Percentiles rank a stretch among this genome's conserved stretches.
Evolutionary conservation across 2,329 filamentous ascomycete species (phyloP).

Genomic region (Fonsecaea erecta): DNA sequence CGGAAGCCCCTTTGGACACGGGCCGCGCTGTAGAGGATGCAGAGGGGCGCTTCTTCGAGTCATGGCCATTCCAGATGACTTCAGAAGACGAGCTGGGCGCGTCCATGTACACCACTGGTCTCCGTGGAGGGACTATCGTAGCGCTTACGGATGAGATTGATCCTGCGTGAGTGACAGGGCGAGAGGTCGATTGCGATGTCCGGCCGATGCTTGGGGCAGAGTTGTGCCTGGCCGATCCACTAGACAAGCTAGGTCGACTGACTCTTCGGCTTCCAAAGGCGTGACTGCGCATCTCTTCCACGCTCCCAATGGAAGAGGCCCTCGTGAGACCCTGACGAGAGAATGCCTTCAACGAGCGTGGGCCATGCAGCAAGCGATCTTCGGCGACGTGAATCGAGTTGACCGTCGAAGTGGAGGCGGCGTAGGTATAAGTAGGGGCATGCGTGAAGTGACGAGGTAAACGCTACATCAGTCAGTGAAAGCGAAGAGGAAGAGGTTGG

Average conservation of each 20-base stretch:
- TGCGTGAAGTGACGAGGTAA: slow-evolving; percentile 20
- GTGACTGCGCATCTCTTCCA: slow-evolving; percentile 27
- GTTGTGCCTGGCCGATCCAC: slow-evolving; percentile 20
- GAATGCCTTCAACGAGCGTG: slow-evolving; percentile 6
- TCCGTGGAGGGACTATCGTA: slow-evolving; percentile 7
- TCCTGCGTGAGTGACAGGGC: slow-evolving; percentile 19
- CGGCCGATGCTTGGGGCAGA: slow-evolving; percentile 24
- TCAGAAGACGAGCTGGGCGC: slow-evolving; percentile 11
- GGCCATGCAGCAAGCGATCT: slow-evolving; percentile 20
- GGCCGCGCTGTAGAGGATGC: slow-evolving; percentile 21
- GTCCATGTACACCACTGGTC: slow-evolving; percentile 25
- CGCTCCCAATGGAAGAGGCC: slow-evolving; percentile 24
- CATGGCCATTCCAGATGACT: slow-evolving; percentile 5
- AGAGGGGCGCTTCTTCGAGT: slow-evolving; percentile 10
- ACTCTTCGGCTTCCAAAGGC: slow-evolving; percentile 22
- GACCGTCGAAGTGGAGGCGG: slow-evolving; percentile 17
- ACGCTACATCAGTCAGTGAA: slow-evolving; percentile 10
- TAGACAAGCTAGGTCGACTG: slow-evolving; percentile 24
- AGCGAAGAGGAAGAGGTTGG: neutral
- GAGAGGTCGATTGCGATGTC: slow-evolving; percentile 22
- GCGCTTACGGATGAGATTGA: slow-evolving; percentile 18
- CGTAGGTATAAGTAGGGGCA: slow-evolving; percentile 10
- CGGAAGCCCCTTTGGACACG: slow-evolving; percentile 8
- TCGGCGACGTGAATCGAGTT: slow-evolving; percentile 20
- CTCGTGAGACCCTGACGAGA: slow-evolving; percentile 13